Evolutionary conservation across 2,329 filamentous ascomycete genomes (phyloP), one percentile per base, ranked within the genome.

Genomic region (Trichoderma semiorbis): DNA sequence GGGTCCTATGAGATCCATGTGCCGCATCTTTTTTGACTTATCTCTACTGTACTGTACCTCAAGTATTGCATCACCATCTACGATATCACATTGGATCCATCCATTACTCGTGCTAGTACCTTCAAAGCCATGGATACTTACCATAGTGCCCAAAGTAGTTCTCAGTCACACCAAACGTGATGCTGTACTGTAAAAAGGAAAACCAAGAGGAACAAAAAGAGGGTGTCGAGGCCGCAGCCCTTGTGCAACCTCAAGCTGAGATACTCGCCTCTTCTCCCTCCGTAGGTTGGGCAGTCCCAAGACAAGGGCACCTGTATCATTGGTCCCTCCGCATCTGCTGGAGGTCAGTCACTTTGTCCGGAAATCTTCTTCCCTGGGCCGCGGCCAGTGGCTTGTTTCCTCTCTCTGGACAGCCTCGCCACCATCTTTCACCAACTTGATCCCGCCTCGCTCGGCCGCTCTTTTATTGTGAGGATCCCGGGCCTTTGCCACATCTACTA

Each of bases 241-340:
- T 69, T 68, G 67, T 69, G 67, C 58, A 36, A 73, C 71, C 47
- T 69, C 70, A 61, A 72, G 66, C 50, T 65, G 68, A 71, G 36
- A 72, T 63, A 53, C 50, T 68, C 60, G 57, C 64, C 70, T 72
- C 57, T 55, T 58, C 36, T 53, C 53, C 53, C 36, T 50, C 28
- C 34, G 14, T 58, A 34, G 50, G 69, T 43, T 71, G 71, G 36
- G 36, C 72, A 24, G 74, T 72, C 70, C 69, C 34, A 71, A 60
- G 16, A 34, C 73, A 61, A 75, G 67, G 73, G 67, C 57, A 53
- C 43, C 32, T 6, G 53, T 69, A 65, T 70, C 63, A 74, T 74
- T 75, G 74, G 74, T 57, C 57, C 67, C 67, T 60, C 47, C 58
- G 43, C 73, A 70, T 50, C 47, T 62, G 12, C 36, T 72, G 32